These are phyloP conservation scores for Tuber umbilicatum DNA, from an alignment of 495 filamentous ascomycete genomes.

Conservation along the genomic window DNA sequence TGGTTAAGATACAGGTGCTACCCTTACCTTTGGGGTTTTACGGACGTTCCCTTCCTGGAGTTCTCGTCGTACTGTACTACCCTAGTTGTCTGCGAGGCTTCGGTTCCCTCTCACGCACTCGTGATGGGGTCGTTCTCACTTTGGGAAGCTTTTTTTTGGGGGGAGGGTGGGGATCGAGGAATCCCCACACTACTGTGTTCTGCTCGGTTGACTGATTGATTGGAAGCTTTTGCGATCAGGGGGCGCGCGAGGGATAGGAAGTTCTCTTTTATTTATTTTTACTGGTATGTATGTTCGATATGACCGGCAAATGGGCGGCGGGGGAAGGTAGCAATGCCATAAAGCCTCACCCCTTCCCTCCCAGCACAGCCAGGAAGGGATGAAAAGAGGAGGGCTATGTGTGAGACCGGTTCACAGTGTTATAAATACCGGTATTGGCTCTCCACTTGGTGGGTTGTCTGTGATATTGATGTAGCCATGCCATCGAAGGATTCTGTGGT, in stretches of 20 bases:
- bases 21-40: background rate
- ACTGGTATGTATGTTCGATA: slow-evolving; percentile 3
- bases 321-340: slow-evolving; percentile 28
- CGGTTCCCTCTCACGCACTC: slow-evolving; percentile 1
- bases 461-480: background rate
- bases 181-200: background rate
- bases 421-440: background rate
- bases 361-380: background rate
- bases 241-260: background rate
- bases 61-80: background rate
- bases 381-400: background rate
- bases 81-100: background rate
- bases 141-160: slow-evolving; percentile 7
- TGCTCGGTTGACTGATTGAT: background rate
- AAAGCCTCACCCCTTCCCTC: slow-evolving; percentile 29
- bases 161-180: background rate
- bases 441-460: background rate
- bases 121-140: slow-evolving; percentile 11
- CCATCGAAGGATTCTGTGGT: background rate
- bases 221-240: slow-evolving; percentile 1
- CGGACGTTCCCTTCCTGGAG: background rate
- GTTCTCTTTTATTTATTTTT: background rate
- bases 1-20: background rate
- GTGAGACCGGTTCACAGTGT: background rate
- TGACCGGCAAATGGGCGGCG: slow-evolving; percentile 34